These are phyloP conservation scores for Platismatia glauca DNA, from an alignment of 495 filamentous ascomycete species.

Conservation along the genomic window DNA sequence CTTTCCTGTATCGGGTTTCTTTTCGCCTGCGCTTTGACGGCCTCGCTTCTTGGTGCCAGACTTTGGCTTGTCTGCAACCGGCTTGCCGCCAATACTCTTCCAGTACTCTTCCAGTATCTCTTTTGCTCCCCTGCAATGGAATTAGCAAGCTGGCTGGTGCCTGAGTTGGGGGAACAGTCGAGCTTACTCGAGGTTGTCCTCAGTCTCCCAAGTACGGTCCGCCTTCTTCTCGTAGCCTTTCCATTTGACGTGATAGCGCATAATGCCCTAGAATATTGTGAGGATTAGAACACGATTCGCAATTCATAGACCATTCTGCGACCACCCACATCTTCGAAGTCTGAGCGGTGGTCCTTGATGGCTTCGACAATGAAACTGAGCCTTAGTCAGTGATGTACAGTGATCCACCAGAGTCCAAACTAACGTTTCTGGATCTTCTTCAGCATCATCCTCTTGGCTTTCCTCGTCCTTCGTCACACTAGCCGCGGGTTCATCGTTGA, in stretches of 20 bases:
- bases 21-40: conserved; percentile 21
- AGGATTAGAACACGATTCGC: conserved; percentile 7
- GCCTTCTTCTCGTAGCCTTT: conserved; percentile 47
- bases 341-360: conserved; percentile 40
- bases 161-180: neutral
- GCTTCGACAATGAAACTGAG: conserved; percentile 53
- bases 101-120: conserved; percentile 49
- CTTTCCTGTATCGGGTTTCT: conserved; percentile 12
- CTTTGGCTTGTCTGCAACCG: conserved; percentile 32
- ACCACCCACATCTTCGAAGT: conserved; percentile 25
- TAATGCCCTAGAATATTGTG: conserved; percentile 29
- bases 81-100: conserved; percentile 45
- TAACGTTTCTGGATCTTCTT: conserved; percentile 31
- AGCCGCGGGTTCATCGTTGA: conserved; percentile 24
- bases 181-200: conserved; percentile 44
- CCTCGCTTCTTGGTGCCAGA: conserved; percentile 24
- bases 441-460: conserved; percentile 25
- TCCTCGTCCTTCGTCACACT: conserved; percentile 16
- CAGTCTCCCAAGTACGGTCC: conserved; percentile 52
- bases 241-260: conserved; percentile 54
- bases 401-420: neutral
- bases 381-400: neutral
- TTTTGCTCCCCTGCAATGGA: conserved; percentile 37
- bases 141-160: conserved; percentile 16
- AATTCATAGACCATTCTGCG: conserved; percentile 34